Base-by-base conservation (phyloP, 345 rosid species). In the Kernera saxatilis region DNA sequence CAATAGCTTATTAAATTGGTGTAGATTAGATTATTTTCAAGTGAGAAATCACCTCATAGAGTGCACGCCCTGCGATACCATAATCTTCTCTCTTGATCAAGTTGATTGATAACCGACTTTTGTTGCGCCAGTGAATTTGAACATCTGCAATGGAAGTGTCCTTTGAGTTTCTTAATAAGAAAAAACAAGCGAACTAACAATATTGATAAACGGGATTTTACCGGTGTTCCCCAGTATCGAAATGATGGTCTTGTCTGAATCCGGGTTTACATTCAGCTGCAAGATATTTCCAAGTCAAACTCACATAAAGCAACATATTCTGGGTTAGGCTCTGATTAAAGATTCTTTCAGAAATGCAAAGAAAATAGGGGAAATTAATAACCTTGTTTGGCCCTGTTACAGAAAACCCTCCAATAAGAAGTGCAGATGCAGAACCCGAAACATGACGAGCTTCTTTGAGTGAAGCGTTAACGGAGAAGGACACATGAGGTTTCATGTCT, bases 371-470 rank as follows among this genome's bases (percentile, higher is more conserved):
- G 65, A 43, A 46, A 74, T 58, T 29, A 30, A 67, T 80, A 74
- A 93, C 98, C 97, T 87, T 78, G 66, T 70, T 81, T 83, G 81
- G 79, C 64, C 82, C 89, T 79, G 81, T 18, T 60, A 93, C 77
- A 51, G 97, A 84, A 78, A 93, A 93, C 49, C 98, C 98, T 71
- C 98, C 96, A 44, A 88, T 64, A 71, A 93, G 88, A 80, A 87
- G 82, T 60, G 93, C 96, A 65, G 96, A 86, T 64, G 90, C 84
- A 63, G 98, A 87, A 71, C 89, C 97, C 49, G 87, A 84, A 69
- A 85, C 77, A 74, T 84, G 80, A 40, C 64, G 71, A 44, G 79
- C 79, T 74, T 86, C 92, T 74, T 71, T 80, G 67, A 87, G 67
- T 46, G 86, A 82, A 70, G 85, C 93, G 77, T 59, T 83, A 62